Evolutionary conservation across 2,329 filamentous ascomycete species (phyloP).

Genomic region (Ophiostoma novo-ulmi): DNA sequence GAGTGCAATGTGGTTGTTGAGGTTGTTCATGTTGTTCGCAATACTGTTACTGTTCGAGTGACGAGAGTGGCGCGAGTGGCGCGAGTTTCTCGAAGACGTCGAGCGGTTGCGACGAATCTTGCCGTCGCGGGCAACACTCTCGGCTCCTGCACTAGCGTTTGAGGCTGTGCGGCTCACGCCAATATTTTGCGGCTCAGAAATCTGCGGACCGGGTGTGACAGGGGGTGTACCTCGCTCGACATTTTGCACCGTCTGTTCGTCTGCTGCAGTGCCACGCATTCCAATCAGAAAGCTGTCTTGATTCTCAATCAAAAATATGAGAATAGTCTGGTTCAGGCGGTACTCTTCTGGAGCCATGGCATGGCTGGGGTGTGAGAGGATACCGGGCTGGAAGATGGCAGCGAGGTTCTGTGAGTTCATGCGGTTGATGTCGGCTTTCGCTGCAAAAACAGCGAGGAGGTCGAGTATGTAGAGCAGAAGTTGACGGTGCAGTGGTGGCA

Average conservation of each 20-base stretch:
- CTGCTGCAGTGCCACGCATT: constrained; percentile 98
- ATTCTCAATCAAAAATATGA: constrained; percentile 97
- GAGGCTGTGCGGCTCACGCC: constrained; percentile 72
- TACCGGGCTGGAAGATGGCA: constrained; percentile 94
- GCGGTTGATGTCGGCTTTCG: constrained; percentile 91
- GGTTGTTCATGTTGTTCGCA: constrained; percentile 11
- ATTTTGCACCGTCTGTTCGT: constrained; percentile 65
- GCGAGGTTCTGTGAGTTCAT: constrained; percentile 94
- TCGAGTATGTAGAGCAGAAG: constrained; percentile 93
- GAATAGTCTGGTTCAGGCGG: constrained; percentile 87
- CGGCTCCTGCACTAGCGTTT: constrained; percentile 80
- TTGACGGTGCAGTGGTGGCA: constrained; percentile 89
- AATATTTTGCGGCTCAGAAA: constrained; percentile 43
- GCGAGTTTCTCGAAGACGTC: constrained; percentile 81
- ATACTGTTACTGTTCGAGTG: constrained; percentile 61
- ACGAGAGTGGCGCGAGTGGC: constrained; percentile 64
- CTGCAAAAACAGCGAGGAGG: constrained; percentile 90
- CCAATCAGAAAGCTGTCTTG: constrained; percentile 97
- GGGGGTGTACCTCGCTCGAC: constrained; percentile 65
- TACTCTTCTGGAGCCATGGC: constrained; percentile 96
- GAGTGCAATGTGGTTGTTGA: constrained; percentile 42
- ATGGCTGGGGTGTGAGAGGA: constrained; percentile 88
- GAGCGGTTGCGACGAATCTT: constrained; percentile 83
- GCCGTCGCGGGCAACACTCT: constrained; percentile 77
- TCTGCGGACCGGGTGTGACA: constrained; percentile 38